Base-by-base conservation (phyloP, 1,284 basidiomycete genomes). In the Trametes polyzona region DNA sequence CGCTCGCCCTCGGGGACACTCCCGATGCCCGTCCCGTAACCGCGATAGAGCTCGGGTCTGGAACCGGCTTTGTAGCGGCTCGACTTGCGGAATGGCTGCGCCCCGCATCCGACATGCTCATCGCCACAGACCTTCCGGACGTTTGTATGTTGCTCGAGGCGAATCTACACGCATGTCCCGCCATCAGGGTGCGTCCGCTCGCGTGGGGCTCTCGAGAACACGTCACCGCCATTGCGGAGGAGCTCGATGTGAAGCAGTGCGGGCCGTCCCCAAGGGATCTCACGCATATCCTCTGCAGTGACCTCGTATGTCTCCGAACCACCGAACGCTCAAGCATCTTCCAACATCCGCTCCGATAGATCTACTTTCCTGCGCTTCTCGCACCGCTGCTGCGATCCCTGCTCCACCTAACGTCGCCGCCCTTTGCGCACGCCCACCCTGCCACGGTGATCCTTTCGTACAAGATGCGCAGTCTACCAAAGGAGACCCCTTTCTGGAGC, bases 401-500 rank as follows among this genome's bases (percentile, higher is more conserved):
- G 10, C 70, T 93, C 3, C 78, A 87, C 23, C 75, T 92, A 21
- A 86, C 90, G 0, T 81, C 84, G 0, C 74, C 78, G 0, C 78
- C 79, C 0, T 82, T 81, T 7, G 51, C 40, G 43, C 62, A 37
- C 44, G 35, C 63, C 11, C 51, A 30, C 1, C 55, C 50, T 0
- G 52, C 68, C 0, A 55, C 70, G 36, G 65, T 91, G 39, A 67
- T 86, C 30, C 83, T 90, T 26, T 86, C 87, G 0, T 92, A 93
- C 79, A 92, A 88, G 72, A 77, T 92, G 39, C 86, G 92, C 32
- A 92, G 89, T 58, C 76, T 93, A 36, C 62, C 79, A 2, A 93
- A 92, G 65, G 93, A 95, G 68, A 78, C 84, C 1, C 78, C 86
- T 0, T 95, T 95, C 71, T 95, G 92, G 92, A 76, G 79, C 11